Conservation (phyloP, 768 basidiomycete species). For the Boletus vinaceobasis region DNA sequence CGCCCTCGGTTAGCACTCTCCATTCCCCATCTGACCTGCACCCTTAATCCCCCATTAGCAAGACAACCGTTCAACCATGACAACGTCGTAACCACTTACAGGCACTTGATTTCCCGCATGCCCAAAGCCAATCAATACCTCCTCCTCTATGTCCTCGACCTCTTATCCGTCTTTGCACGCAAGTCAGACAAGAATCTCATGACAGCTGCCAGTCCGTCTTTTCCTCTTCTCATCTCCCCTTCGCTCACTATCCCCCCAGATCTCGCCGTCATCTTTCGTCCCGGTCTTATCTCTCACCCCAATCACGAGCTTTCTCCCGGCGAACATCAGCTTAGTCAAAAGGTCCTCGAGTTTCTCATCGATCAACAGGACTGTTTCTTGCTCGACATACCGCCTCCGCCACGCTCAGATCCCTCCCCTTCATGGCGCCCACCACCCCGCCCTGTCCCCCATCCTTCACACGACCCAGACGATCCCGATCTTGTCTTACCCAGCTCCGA, state of each 20-base stretch:
- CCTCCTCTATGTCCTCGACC: slow-evolving; percentile 94
- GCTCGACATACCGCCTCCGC: slow-evolving; percentile 78
- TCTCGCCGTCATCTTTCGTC: slow-evolving; percentile 95
- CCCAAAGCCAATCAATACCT: slow-evolving; percentile 91
- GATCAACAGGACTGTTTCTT: slow-evolving; percentile 96
- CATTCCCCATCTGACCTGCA: not conserved
- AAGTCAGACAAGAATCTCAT: slow-evolving; percentile 92
- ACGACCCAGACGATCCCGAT: slow-evolving; percentile 44
- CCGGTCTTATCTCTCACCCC: slow-evolving; percentile 89
- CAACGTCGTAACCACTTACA: slow-evolving; percentile 76
- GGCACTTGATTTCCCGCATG: slow-evolving; percentile 77
- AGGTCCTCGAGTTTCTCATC: slow-evolving; percentile 92
- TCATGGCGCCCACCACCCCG: slow-evolving; percentile 28
- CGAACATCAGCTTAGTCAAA: slow-evolving; percentile 85
- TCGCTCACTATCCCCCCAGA: slow-evolving; percentile 45
- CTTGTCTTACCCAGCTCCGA: slow-evolving; percentile 44
- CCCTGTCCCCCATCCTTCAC: slow-evolving; percentile 5
- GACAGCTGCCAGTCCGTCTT: slow-evolving; percentile 82
- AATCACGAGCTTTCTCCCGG: slow-evolving; percentile 79
- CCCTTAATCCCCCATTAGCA: slow-evolving; percentile 39
- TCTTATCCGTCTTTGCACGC: slow-evolving; percentile 90
- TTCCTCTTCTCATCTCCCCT: not conserved
- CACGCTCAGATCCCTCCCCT: slow-evolving; percentile 32
- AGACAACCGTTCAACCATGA: slow-evolving; percentile 67
- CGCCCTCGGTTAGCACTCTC: slow-evolving; percentile 53